Evolutionary conservation across 1,284 basidiomycete genomes (phyloP), one percentile per base, ranked within the genome.

Genomic region (Schizopora paradoxa): DNA sequence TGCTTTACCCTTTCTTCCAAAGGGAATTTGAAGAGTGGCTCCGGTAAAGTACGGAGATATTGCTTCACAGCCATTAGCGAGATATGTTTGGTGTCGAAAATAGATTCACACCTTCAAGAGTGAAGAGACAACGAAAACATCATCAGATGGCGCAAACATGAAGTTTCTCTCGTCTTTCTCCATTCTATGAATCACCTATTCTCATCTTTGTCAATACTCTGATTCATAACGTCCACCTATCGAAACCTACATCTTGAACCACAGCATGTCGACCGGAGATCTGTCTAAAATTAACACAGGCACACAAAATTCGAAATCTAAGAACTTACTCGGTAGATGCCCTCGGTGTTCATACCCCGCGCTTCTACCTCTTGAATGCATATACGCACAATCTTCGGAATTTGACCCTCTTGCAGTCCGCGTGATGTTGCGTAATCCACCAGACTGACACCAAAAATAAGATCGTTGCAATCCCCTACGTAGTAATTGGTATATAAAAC

Each of bases 361-460:
- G 74, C 72, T 58, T 96, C 91, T 29, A 97, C 79, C 55, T 91
- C 91, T 43, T 77, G 71, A 48, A 96, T 83, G 62, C 90, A 94
- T 53, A 94, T 81, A 48, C 74, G 75, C 7, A 98, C 73, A 47
- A 98, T 86, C 59, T 84, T 84, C 0, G 95, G 95, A 2, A 89
- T 73, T 23, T 90, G 78, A 7, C 78, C 76, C 33, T 89, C 85
- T 29, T 72, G 73, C n/a, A 87, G 64, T 39, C 78, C 77, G 51
- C 91, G 81, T 4, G 87, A 78, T 25, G 86, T 91, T 8, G 93
- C 90, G 61, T 99, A 98, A 62, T 98, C 94, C 43, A 86, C 82
- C 44, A 99, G 67, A 52, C 81, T 84, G 52, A 97, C 85, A 19
- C 95, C 95, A 61, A 98, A 98, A 38, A 98, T 87, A 27, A 99